A percentile compares a stretch with the other conserved stretches of the same genome.
phyloP scores from a whole-genome alignment of 2,329 filamentous ascomycete genomes.

The Cercospora zeina region DNA sequence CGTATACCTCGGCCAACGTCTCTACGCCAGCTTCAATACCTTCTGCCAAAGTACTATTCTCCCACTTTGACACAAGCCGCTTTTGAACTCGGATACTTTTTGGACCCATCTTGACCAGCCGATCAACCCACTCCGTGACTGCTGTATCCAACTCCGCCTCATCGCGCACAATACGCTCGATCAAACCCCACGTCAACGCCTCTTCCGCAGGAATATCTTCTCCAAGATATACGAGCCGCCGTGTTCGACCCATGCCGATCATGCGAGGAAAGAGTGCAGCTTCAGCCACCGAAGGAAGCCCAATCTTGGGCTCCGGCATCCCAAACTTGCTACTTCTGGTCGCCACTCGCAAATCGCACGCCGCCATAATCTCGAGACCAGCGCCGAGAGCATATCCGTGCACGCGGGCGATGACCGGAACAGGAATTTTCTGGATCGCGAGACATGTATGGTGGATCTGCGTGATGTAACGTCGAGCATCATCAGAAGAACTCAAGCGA shows the following conservation, averaged over 20 bases:
- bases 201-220: background rate
- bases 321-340: background rate
- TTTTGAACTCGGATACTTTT: background rate
- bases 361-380: background rate
- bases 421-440: background rate
- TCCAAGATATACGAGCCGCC: background rate
- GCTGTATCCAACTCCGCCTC: background rate
- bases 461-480: background rate
- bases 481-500: background rate
- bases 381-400: background rate
- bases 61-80: background rate
- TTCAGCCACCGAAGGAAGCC: background rate
- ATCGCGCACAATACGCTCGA: background rate
- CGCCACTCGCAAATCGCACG: background rate
- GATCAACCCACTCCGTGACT: background rate
- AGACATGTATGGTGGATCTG: background rate
- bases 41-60: background rate
- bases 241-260: background rate
- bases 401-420: background rate
- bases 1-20: background rate
- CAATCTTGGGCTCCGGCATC: background rate
- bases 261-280: background rate
- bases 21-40: background rate
- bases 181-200: background rate
- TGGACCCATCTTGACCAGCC: background rate